Conservation (phyloP, 768 basidiomycete species). For the Xerocomellus dryophilus region DNA sequence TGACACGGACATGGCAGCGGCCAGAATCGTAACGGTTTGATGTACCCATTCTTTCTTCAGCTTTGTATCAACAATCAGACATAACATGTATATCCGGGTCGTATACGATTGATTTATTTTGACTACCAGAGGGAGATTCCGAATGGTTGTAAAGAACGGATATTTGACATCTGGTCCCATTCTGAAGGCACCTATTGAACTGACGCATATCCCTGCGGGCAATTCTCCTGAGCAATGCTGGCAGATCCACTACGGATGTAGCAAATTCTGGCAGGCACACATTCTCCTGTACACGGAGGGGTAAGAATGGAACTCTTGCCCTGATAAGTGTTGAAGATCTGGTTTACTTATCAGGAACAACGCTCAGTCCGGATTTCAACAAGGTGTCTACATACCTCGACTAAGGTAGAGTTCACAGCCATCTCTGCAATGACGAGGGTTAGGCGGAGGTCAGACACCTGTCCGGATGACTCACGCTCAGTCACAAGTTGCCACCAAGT, state of each 20-base stretch:
- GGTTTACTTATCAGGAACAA: conserved; percentile 5
- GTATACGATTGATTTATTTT: background rate
- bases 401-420: conserved; percentile 52
- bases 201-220: conserved; percentile 61
- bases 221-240: conserved; percentile 57
- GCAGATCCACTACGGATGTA: conserved; percentile 76
- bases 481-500: conserved; percentile 84
- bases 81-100: conserved; percentile 2
- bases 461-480: conserved; percentile 48
- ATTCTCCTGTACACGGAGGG: conserved; percentile 56
- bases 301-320: conserved; percentile 63
- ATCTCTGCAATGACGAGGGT: conserved; percentile 42
- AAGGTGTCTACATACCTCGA: conserved; percentile 43
- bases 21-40: background rate
- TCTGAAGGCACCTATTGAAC: conserved; percentile 39
- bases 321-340: conserved; percentile 69
- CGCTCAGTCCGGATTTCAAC: background rate
- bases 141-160: background rate
- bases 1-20: background rate
- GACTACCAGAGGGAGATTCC: background rate
- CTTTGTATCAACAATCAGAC: conserved; percentile 14
- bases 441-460: background rate
- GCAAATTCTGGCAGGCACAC: conserved; percentile 66
- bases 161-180: background rate
- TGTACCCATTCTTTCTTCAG: background rate